phyloP scores from a whole-genome alignment of 2,329 filamentous ascomycete genomes.

The Passalora sequoiae region DNA sequence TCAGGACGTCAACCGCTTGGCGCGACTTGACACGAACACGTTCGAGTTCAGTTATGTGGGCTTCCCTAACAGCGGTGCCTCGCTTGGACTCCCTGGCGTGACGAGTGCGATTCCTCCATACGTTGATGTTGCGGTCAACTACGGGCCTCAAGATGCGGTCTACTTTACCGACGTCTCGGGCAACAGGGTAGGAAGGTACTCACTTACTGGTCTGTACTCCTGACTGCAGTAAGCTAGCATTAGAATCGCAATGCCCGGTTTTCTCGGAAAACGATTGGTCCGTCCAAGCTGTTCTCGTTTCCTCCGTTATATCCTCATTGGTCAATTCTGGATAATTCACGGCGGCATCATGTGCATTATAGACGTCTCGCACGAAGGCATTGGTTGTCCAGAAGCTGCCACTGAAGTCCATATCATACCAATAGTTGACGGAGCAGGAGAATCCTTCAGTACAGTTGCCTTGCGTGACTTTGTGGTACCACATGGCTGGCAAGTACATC shows the following conservation, averaged over 20 bases:
- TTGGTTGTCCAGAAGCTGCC: constrained; percentile 62
- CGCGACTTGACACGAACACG: constrained; percentile 6
- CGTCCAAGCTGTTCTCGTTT: background rate
- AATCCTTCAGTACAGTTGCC: constrained; percentile 63
- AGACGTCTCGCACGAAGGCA: constrained; percentile 43
- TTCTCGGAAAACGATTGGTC: too few relatives aligned
- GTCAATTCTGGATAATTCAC: constrained; percentile 24
- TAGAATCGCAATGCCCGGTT: background rate
- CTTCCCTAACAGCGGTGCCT: constrained; percentile 9
- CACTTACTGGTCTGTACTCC: constrained; percentile 4
- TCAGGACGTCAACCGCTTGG: background rate
- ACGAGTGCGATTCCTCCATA: constrained; percentile 14
- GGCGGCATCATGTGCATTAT: constrained; percentile 10
- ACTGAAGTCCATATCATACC: constrained; percentile 71
- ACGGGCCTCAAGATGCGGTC: constrained; percentile 11
- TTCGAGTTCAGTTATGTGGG: constrained; percentile 11
- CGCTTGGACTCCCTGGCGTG: constrained; percentile 2
- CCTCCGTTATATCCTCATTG: background rate
- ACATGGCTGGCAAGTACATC: constrained; percentile 75
- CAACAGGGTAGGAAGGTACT: constrained; percentile 6
- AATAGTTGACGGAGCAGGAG: constrained; percentile 77
- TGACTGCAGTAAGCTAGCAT: background rate
- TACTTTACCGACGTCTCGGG: constrained; percentile 10
- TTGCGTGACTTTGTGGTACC: constrained; percentile 81
- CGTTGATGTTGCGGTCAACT: constrained; percentile 16